phyloP scores from a whole-genome alignment of 2,329 filamentous ascomycete species.

The Neoscytalidium dimidiatum region DNA sequence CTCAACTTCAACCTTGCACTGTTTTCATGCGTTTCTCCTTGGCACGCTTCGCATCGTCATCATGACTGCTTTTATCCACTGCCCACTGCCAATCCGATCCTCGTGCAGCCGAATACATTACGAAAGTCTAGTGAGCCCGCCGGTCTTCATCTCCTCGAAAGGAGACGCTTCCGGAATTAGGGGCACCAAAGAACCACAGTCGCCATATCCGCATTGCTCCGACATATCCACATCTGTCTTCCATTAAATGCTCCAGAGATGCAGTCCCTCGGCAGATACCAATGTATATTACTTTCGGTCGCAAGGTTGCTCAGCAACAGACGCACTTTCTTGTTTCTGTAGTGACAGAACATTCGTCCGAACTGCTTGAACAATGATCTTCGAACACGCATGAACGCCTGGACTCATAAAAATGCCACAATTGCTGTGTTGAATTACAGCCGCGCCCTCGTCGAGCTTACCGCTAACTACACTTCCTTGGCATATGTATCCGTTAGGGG shows the following conservation, averaged over 20 bases:
- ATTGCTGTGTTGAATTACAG: neutral
- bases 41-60: neutral
- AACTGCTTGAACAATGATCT: neutral
- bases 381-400: too few relatives aligned
- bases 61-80: neutral
- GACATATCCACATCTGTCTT: neutral
- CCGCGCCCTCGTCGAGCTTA: neutral
- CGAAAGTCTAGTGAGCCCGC: neutral
- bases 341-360: neutral
- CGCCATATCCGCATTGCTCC: neutral
- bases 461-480: neutral
- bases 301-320: too few relatives aligned
- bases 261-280: neutral
- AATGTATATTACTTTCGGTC: neutral
- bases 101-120: neutral
- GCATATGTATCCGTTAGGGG: too few relatives aligned
- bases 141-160: constrained; percentile 15
- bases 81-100: neutral
- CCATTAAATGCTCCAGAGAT: neutral
- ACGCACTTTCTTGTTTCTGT: too few relatives aligned
- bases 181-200: constrained; percentile 1
- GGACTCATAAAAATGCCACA: too few relatives aligned
- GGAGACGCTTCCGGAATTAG: constrained; percentile 11
- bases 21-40: neutral
- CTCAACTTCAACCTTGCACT: neutral